Evolutionary conservation across 768 basidiomycete genomes (phyloP), one percentile per base, ranked within the genome.

Genomic region (Russula vinacea): DNA sequence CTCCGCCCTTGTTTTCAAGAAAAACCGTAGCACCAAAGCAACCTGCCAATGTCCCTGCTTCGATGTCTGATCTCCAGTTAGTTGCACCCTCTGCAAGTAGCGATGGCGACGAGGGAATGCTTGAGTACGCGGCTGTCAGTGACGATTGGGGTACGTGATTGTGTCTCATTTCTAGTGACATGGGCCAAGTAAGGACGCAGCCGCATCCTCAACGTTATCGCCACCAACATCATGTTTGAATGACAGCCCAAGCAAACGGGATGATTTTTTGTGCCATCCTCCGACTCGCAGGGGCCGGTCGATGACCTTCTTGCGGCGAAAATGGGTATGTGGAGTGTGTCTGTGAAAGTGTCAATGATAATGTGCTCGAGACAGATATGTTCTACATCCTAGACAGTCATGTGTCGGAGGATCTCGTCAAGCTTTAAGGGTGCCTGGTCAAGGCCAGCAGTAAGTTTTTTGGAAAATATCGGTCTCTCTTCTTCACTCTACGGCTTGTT

Each of bases 1-100:
- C 63, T 5, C 66, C 63, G 17, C 62, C 58, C 17, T 26, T 65
- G 16, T 58, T 65, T 55, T 49, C 63, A 26, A 47, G 60, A 37
- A 26, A 14, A 17, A 22, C 19, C n/a, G 33, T 37, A 3, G 13
- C 51, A 19, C 37, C 37, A 32, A 22, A 47, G 29, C n/a, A 10
- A 26, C n/a, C 16, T 39, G 37, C 44, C 22, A 42, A 29, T 16
- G 14, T 33, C 35, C 64, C 55, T 37, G 40, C 10, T 19, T 51
- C 64, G 13, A 61, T 61, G 64, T 29, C 26, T 9, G 64, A 61
- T 51, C 49, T 61, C 33, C 55, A 33, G 17, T 37, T 56, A 47
- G 16, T 44, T 37, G 9, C 19, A 6, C 50, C 60, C 3, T 11
- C 45, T 29, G 17, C 33, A 32, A 37, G 16, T 16, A 9, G 50